Evolutionary conservation across 331 rosid genomes (phyloP).

Genomic region (Spiraea crenata): DNA sequence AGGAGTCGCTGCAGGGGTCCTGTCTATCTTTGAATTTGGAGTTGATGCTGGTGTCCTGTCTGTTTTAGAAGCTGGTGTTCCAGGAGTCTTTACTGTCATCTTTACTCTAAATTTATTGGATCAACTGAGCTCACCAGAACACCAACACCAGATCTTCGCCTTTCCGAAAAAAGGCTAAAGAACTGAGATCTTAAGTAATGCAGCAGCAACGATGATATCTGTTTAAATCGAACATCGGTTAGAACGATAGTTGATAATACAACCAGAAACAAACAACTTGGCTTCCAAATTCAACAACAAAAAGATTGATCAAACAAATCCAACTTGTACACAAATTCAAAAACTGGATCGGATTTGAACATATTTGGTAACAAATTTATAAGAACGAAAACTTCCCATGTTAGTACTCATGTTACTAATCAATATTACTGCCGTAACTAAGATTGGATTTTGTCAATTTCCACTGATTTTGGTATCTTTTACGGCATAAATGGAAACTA

Average conservation of each 20-base stretch:
- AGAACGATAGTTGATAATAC: background rate
- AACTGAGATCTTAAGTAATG: background rate
- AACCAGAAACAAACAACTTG: background rate
- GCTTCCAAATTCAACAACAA: too few relatives aligned
- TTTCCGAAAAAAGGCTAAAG: conserved; percentile 5
- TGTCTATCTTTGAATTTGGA: conserved; percentile 73
- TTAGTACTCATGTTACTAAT: background rate
- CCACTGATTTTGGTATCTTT: background rate
- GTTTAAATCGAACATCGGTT: conserved; percentile 3
- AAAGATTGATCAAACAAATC: background rate
- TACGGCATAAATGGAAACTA: background rate
- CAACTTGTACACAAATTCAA: background rate
- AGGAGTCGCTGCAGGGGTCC: conserved; percentile 82
- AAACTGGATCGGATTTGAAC: background rate
- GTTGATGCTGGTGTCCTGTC: conserved; percentile 89
- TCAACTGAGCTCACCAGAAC: background rate
- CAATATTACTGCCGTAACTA: background rate
- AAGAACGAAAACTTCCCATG: background rate
- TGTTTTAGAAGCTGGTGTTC: conserved; percentile 84
- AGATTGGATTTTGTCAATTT: background rate
- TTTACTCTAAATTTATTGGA: conserved; percentile 7
- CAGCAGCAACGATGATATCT: background rate
- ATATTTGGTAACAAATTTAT: background rate
- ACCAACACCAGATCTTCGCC: background rate
- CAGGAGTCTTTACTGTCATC: conserved; percentile 85